phyloP scores from a whole-genome alignment of 1,284 basidiomycete species.

The Marasmius oreades region DNA sequence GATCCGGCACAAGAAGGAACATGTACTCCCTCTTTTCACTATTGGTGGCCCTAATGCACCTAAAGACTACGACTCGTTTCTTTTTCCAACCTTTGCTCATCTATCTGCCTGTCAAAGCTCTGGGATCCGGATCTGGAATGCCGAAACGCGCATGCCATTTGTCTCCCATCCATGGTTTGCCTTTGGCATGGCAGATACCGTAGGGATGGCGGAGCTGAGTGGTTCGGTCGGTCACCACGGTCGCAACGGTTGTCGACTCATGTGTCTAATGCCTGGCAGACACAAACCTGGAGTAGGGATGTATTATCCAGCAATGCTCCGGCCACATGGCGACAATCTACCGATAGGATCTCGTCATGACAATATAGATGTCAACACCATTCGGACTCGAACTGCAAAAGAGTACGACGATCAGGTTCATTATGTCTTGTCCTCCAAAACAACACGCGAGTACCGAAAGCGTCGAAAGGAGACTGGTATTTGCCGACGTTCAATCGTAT shows the following conservation, averaged over 20 bases:
- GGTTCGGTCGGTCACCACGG: constrained; percentile 34
- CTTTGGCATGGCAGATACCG: constrained; percentile 22
- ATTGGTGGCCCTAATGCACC: constrained; percentile 31
- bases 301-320: constrained; percentile 14
- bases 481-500: background rate
- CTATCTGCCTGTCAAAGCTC: constrained; percentile 20
- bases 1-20: constrained; percentile 19
- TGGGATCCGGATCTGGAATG: constrained; percentile 29
- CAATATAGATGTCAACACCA: background rate
- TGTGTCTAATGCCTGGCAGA: constrained; percentile 8
- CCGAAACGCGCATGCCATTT: background rate
- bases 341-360: background rate
- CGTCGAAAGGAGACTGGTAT: background rate
- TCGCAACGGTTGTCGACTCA: constrained; percentile 25
- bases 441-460: background rate
- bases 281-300: constrained; percentile 7
- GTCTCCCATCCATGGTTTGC: constrained; percentile 9
- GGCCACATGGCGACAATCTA: background rate
- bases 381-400: background rate
- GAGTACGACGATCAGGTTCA: background rate
- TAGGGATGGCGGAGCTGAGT: constrained; percentile 25
- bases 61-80: constrained; percentile 33
- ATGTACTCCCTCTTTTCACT: constrained; percentile 23
- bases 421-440: background rate
- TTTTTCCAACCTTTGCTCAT: constrained; percentile 31